Evolutionary conservation across 441 rosid species (phyloP).

Genomic region (Isatis lusitanica): DNA sequence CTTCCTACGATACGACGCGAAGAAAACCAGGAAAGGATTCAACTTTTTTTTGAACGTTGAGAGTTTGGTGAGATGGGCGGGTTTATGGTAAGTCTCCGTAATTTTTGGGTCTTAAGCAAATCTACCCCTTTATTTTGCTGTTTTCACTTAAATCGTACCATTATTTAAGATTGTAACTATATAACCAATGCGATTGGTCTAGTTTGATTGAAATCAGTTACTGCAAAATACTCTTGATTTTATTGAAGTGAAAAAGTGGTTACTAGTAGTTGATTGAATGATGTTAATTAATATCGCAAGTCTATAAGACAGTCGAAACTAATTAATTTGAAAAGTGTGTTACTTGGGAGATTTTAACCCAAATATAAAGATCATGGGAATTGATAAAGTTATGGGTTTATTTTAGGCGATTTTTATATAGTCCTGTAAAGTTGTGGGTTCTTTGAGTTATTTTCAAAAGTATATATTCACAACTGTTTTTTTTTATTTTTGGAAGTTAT

Average conservation of each 20-base stretch:
- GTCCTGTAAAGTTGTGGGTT: neutral
- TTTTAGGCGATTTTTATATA: neutral
- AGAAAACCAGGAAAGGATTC: conserved; percentile 7
- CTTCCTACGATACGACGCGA: conserved; percentile 21
- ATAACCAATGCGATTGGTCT: neutral
- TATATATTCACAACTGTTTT: neutral
- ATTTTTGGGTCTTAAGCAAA: conserved; percentile 25
- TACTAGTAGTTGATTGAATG: neutral
- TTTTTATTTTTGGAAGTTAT: neutral
- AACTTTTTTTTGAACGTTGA: conserved; percentile 35
- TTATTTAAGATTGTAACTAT: neutral
- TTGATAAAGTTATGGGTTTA: neutral
- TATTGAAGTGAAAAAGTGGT: neutral
- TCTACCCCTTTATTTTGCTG: neutral
- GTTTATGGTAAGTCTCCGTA: conserved; percentile 30
- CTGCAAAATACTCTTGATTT: neutral
- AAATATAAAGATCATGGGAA: neutral
- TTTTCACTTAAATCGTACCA: neutral
- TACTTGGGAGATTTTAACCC: neutral
- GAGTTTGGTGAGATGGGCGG: conserved; percentile 37
- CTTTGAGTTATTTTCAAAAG: neutral
- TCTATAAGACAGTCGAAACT: neutral
- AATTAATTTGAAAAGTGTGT: neutral
- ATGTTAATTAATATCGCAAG: neutral
- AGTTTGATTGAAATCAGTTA: neutral